These are phyloP conservation scores for Paecilomyces niveus DNA, from an alignment of 2,329 filamentous ascomycete genomes.

Conservation along the genomic window DNA sequence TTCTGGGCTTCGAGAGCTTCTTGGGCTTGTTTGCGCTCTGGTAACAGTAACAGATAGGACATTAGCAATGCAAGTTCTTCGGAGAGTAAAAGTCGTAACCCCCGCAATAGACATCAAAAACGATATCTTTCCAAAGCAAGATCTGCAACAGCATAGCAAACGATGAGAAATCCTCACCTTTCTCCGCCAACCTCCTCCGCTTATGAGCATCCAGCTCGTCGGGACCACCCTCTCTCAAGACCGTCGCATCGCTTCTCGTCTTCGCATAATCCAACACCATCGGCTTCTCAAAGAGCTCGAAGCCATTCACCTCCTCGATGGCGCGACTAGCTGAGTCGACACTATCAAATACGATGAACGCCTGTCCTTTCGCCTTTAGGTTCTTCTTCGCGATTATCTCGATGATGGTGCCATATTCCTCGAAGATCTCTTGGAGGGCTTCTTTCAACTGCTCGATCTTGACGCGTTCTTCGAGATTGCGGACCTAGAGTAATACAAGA, in stretches of 20 bases:
- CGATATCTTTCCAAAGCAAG: neutral
- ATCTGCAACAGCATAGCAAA: slow-evolving; percentile 3
- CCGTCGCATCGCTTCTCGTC: slow-evolving; percentile 79
- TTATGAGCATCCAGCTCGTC: slow-evolving; percentile 88
- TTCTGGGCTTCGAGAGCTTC: slow-evolving; percentile 74
- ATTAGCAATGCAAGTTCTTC: neutral
- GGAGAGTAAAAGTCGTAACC: slow-evolving; percentile 1
- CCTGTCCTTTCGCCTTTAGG: slow-evolving; percentile 87
- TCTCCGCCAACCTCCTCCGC: slow-evolving; percentile 74
- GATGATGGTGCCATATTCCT: slow-evolving; percentile 77
- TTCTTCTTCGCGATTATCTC: slow-evolving; percentile 86
- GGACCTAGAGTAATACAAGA: slow-evolving; percentile 38
- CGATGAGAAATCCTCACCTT: slow-evolving; percentile 52
- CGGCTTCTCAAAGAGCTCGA: slow-evolving; percentile 85
- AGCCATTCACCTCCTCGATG: slow-evolving; percentile 84
- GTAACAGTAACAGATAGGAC: neutral
- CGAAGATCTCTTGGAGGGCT: slow-evolving; percentile 70
- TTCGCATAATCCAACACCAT: slow-evolving; percentile 80
- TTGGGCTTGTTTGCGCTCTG: slow-evolving; percentile 71
- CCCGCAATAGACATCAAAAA: slow-evolving; percentile 8
- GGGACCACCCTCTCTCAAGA: slow-evolving; percentile 62
- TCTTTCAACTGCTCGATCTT: slow-evolving; percentile 71
- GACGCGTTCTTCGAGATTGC: slow-evolving; percentile 87
- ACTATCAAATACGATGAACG: slow-evolving; percentile 84
- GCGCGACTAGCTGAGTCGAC: slow-evolving; percentile 72